Evolutionary conservation across 148 eudicot genomes (phyloP), one percentile per base, ranked within the genome.

Genomic region (Talinum fruticosum): DNA sequence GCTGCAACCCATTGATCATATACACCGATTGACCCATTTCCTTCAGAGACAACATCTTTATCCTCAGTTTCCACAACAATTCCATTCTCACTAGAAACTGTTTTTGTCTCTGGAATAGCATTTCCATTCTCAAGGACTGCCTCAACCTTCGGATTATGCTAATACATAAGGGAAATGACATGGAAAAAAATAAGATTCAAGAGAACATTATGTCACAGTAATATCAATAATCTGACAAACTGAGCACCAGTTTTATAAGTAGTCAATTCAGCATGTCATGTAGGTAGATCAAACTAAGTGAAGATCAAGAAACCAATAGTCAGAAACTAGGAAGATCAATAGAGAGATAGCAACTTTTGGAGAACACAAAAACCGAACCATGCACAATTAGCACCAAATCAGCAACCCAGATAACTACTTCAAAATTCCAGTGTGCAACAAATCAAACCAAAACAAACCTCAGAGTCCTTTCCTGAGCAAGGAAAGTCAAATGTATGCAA

Each of bases 1-100:
- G 92, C 95, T 78, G 84, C 85, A 81, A 88, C 87, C 99, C 99
- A 96, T 82, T 96, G 98, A 79, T 96, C 99, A 85, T 93, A 89
- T 19, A 91, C 90, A 86, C 82, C 81, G 79, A 93, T 88, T 72
- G 88, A 82, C 74, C 86, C 89, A 86, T 83, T 81, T 29, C 93
- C 95, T 82, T 93, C 98, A 74, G 90, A 82, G 72, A 92, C 90
- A 75, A 91, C 91, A 87, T 87, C 99, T 86, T 91, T 91, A 83
- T 96, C 97, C 87, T 90, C 91, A 81, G 93, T 81, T 86, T 90
- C 96, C 45, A 81, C 80, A 65, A 76, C 34, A 77, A 54, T 87
- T 59, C 92, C 92, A 75, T 90, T 91, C 82, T 87, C 98, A 73
- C 85, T 73, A 57, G 91, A 79, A 83, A 93, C 80, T 49, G 81